phyloP scores from a whole-genome alignment of 345 rosid species.

The Eucalyptus virginea region DNA sequence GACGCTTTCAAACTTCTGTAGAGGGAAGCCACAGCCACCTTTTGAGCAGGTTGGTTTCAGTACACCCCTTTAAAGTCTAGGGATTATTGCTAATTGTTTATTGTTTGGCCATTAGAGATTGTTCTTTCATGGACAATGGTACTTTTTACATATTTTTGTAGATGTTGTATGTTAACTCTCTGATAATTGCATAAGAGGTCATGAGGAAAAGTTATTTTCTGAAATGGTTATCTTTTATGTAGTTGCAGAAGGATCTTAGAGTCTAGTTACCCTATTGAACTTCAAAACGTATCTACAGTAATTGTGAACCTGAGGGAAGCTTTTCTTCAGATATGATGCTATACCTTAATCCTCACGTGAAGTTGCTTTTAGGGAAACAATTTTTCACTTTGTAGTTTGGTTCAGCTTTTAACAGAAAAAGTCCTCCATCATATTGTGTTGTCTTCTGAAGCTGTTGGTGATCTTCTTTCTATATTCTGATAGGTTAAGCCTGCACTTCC shows the following conservation, averaged over 20 bases:
- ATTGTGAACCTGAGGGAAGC: not conserved
- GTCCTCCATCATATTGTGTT: not conserved
- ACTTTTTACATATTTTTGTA: not conserved
- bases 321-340: not conserved
- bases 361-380: not conserved
- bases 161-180: not conserved
- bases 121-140: not conserved
- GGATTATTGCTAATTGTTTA: not conserved
- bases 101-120: not conserved
- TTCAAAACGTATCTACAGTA: not conserved
- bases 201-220: not conserved
- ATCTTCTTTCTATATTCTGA: not conserved
- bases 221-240: not conserved
- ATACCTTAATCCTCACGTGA: not conserved
- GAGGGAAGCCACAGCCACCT: conserved; percentile 39
- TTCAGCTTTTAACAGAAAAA: not conserved
- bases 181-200: not conserved
- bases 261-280: not conserved
- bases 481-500: conserved; percentile 44
- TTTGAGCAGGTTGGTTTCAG: conserved; percentile 24
- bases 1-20: conserved; percentile 34
- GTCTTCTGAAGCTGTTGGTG: not conserved
- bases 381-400: not conserved
- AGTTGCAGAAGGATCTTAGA: not conserved
- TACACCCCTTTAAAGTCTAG: not conserved